phyloP scores from a whole-genome alignment of 2,329 filamentous ascomycete species.

The Nemania abortiva region DNA sequence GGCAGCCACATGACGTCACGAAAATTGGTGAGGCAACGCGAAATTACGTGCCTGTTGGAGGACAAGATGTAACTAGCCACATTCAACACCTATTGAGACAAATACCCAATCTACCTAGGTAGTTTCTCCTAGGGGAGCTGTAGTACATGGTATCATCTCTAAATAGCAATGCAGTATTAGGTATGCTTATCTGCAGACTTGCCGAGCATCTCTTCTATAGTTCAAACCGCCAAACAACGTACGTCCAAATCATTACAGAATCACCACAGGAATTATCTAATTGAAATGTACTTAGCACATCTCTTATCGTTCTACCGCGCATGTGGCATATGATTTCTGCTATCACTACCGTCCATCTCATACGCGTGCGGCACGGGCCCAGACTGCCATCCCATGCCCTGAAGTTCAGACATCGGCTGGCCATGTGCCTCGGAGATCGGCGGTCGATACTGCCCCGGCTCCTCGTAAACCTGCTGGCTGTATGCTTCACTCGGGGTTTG shows the following conservation, averaged over 20 bases:
- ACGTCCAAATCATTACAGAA: background rate
- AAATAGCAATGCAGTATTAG: background rate
- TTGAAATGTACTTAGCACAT: background rate
- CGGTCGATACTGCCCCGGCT: constrained; percentile 37
- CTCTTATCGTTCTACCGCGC: constrained; percentile 3
- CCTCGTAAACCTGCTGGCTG: constrained; percentile 45
- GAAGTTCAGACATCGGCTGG: constrained; percentile 42
- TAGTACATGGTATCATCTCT: background rate
- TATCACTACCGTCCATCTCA: constrained; percentile 46
- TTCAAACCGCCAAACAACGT: background rate
- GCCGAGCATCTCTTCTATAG: constrained; percentile 13
- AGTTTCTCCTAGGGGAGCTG: no score
- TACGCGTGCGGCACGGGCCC: constrained; percentile 45
- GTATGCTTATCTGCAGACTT: background rate
- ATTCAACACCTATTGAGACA: background rate
- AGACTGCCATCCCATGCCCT: constrained; percentile 46
- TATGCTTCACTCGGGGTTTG: constrained; percentile 41
- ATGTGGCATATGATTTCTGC: constrained; percentile 10
- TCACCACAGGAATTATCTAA: background rate
- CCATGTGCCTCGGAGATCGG: constrained; percentile 42
- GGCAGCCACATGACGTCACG: constrained; percentile 23
- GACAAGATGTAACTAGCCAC: background rate
- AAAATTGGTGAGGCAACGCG: constrained; percentile 14
- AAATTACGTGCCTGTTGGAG: constrained; percentile 19
- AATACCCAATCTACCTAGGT: background rate